phyloP scores from a whole-genome alignment of 225 moss, liverwort and hornwort genomes.

The Bryoerythrophyllum caledonicum region DNA sequence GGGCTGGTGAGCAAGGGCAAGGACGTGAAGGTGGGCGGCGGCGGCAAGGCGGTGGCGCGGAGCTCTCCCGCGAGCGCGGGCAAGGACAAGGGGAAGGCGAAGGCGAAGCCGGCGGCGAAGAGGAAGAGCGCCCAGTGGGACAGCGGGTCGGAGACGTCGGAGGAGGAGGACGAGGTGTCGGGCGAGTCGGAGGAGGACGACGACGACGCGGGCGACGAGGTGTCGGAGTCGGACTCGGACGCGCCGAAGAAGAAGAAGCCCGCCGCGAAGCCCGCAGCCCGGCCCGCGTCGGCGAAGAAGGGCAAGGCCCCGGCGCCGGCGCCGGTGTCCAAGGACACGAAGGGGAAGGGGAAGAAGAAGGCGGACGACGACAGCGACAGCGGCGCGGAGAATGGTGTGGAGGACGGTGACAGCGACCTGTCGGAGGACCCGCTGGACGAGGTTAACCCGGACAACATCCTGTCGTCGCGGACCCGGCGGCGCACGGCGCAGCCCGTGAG shows the following conservation, averaged over 20 bases:
- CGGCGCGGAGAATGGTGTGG: constrained; percentile 27
- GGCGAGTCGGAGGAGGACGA: constrained; percentile 48
- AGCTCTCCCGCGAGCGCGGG: constrained; percentile 41
- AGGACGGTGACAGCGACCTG: constrained; percentile 57
- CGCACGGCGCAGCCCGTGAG: constrained; percentile 61
- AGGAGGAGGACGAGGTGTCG: constrained; percentile 48
- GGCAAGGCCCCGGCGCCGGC: constrained; percentile 33
- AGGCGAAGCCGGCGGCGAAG: constrained; percentile 32
- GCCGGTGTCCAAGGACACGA: constrained; percentile 32
- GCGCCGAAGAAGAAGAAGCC: constrained; percentile 28
- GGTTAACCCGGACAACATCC: constrained; percentile 68
- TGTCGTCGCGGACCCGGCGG: constrained; percentile 63
- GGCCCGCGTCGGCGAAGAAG: constrained; percentile 42
- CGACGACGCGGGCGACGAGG: constrained; percentile 34
- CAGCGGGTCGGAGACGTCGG: constrained; percentile 55
- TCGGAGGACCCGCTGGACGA: constrained; percentile 74
- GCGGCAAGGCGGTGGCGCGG: constrained; percentile 30
- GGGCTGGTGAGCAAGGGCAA: constrained; percentile 29
- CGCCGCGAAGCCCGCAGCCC: constrained; percentile 33
- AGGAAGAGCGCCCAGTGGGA: constrained; percentile 54
- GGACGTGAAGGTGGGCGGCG: constrained; percentile 19
- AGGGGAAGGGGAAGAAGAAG: constrained; percentile 58
- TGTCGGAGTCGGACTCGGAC: constrained; percentile 28
- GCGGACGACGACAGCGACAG: constrained; percentile 41
- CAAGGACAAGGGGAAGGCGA: constrained; percentile 44